phyloP scores from a whole-genome alignment of 495 filamentous ascomycete species.

The Saxispiralis lemnorum region DNA sequence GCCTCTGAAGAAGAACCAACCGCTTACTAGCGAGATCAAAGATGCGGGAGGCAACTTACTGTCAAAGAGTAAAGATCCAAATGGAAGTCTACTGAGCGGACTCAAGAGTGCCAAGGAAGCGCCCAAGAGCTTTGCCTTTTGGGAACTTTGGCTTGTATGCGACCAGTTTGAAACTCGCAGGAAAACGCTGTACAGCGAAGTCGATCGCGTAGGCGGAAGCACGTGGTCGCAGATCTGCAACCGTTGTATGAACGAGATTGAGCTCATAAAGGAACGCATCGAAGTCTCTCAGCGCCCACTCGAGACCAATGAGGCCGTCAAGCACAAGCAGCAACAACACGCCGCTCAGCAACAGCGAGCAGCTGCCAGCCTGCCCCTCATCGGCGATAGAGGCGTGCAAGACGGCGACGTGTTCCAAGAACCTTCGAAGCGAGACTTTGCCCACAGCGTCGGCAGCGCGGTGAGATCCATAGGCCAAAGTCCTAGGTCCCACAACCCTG shows the following conservation, averaged over 20 bases:
- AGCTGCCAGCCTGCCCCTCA: conserved; percentile 4
- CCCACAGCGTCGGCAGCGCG: conserved; percentile 34
- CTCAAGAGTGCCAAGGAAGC: conserved; percentile 55
- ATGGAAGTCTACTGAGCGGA: conserved; percentile 71
- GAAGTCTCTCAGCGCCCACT: conserved; percentile 30
- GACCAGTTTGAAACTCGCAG: conserved; percentile 53
- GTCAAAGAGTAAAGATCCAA: conserved; percentile 74
- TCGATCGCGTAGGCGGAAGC: conserved; percentile 61
- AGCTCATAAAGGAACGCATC: conserved; percentile 46
- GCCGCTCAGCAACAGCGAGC: conserved; percentile 23
- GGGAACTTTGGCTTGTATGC: conserved; percentile 71
- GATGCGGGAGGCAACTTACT: conserved; percentile 82
- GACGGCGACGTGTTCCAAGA: conserved; percentile 20
- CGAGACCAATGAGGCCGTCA: conserved; percentile 20
- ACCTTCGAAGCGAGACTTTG: conserved; percentile 26
- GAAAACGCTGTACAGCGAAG: conserved; percentile 70
- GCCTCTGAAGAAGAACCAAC: conserved; percentile 64
- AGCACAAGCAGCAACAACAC: conserved; percentile 27
- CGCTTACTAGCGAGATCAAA: conserved; percentile 65
- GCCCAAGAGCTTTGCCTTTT: conserved; percentile 64
- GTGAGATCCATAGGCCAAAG: conserved; percentile 44
- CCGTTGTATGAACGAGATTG: conserved; percentile 48
- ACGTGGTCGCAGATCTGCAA: conserved; percentile 65
- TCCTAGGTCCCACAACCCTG: conserved; percentile 15
- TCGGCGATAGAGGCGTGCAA: conserved; percentile 2